Conservation (phyloP, 305 asterid genomes). For the Galium porrigens region DNA sequence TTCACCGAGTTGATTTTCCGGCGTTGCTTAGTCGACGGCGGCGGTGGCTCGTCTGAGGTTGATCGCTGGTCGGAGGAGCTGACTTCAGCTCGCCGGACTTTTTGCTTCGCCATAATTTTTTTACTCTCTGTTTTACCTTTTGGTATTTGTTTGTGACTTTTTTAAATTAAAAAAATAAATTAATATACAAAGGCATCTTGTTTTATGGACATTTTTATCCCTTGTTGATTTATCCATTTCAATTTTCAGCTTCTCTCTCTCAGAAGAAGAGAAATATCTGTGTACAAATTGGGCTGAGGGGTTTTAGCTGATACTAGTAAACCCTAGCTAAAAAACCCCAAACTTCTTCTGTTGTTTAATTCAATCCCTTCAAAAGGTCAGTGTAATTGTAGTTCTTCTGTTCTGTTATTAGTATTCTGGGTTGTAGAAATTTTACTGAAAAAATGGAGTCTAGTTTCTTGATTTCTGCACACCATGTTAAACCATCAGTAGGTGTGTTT, state of each 20-base stretch:
- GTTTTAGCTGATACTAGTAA: conserved; percentile 17
- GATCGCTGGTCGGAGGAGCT: conserved; percentile 15
- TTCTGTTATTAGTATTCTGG: conserved; percentile 16
- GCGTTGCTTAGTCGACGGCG: conserved; percentile 14
- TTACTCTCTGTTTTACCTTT: background rate
- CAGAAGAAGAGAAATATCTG: conserved; percentile 2
- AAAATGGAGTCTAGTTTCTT: conserved; percentile 44
- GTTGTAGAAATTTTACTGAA: conserved; percentile 14
- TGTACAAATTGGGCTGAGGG: background rate
- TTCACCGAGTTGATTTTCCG: conserved; percentile 14
- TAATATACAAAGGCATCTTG: background rate
- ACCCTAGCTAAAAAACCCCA: conserved; percentile 11
- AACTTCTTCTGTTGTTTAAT: background rate
- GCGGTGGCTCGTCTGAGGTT: conserved; percentile 14
- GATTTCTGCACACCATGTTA: conserved; percentile 32
- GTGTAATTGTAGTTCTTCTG: conserved; percentile 9
- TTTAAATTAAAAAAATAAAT: too few species aligned
- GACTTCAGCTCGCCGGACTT: conserved; percentile 14
- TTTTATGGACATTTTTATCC: conserved; percentile 7
- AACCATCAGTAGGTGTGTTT: conserved; percentile 30
- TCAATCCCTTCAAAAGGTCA: conserved; percentile 9
- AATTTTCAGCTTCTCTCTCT: background rate
- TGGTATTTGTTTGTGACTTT: background rate
- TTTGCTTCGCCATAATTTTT: conserved; percentile 16
- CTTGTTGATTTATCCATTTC: background rate